Evolutionary conservation across 1,139 yeast genomes (phyloP).

Genomic region (Saccharomyces hybrid): DNA sequence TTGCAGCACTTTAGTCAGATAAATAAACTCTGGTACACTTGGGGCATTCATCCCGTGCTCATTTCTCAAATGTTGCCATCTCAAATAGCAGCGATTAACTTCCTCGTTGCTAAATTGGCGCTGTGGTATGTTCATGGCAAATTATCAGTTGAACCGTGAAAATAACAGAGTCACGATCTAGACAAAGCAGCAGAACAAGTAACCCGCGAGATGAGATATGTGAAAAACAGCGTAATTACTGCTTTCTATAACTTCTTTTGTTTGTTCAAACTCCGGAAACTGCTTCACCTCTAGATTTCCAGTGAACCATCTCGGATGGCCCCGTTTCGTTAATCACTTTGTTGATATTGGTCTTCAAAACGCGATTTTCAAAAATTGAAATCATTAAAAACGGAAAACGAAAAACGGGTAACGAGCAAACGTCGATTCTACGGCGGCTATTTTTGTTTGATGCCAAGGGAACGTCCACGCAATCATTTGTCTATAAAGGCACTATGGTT

Average conservation of each 20-base stretch:
- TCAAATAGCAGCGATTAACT: constrained; percentile 33
- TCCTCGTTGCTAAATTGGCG: constrained; percentile 32
- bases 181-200: neutral
- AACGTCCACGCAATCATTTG: neutral
- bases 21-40: constrained; percentile 56
- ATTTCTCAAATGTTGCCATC: constrained; percentile 57
- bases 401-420: neutral
- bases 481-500: neutral
- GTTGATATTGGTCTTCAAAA: neutral
- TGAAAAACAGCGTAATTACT: neutral
- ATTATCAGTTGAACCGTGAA: neutral
- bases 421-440: neutral
- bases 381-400: neutral
- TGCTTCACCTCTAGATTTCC: neutral
- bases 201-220: neutral
- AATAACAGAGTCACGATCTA: neutral
- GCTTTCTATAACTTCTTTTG: neutral
- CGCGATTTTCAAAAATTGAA: neutral
- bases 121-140: constrained; percentile 26
- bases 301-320: neutral
- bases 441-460: neutral
- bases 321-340: neutral
- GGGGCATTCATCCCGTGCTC: constrained; percentile 61
- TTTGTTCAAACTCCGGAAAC: neutral
- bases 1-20: constrained; percentile 49